These are phyloP conservation scores for Capsicum rhomboideum DNA, from an alignment of 257 asterid species.

Conservation along the genomic window DNA sequence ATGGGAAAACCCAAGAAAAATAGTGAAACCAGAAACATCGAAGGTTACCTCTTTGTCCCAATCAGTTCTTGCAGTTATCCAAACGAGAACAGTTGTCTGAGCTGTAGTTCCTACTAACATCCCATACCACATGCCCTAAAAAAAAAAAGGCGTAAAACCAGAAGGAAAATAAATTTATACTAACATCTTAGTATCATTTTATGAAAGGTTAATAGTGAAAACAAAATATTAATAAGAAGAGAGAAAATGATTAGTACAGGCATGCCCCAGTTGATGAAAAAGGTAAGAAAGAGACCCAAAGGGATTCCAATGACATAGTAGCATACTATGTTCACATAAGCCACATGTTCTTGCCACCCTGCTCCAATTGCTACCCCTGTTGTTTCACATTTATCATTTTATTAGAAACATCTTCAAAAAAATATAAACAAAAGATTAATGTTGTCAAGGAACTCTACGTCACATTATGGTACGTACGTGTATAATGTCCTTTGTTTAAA, in stretches of 20 bases:
- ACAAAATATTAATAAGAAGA: not conserved
- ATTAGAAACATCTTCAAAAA: not conserved
- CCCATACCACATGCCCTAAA: slow-evolving; percentile 14
- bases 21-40: not conserved
- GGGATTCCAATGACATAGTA: slow-evolving; percentile 10
- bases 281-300: not conserved
- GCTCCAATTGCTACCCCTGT: slow-evolving; percentile 19
- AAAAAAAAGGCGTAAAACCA: not conserved
- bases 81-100: slow-evolving; percentile 1
- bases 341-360: slow-evolving; percentile 13
- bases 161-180: not conserved
- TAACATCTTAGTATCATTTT: not conserved
- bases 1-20: not conserved
- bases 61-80: slow-evolving; percentile 1
- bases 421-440: not conserved
- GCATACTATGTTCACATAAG: slow-evolving; percentile 5
- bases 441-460: not conserved
- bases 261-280: not conserved
- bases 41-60: slow-evolving; percentile 3
- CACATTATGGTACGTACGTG: no score
- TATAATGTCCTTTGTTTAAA: no score
- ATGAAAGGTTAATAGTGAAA: not conserved
- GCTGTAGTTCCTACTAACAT: not conserved
- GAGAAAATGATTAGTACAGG: not conserved
- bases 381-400: not conserved